phyloP scores from a whole-genome alignment of 2,329 filamentous ascomycete species.

The Colletotrichum sp. region DNA sequence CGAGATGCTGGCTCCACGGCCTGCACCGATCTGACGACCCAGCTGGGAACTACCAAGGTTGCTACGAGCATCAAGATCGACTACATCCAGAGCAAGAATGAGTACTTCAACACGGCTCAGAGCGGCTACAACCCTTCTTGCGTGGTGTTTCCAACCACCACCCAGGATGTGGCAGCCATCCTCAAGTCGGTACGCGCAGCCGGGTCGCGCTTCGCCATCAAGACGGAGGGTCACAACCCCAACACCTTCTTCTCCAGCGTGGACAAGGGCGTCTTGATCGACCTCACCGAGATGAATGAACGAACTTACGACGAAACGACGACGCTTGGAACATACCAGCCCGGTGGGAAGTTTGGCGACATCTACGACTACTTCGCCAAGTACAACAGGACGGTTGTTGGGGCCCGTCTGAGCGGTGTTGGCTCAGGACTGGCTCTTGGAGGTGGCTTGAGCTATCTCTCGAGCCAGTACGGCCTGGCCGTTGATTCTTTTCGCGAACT shows the following conservation, averaged over 20 bases:
- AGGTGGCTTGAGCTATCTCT: neutral
- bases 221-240: neutral
- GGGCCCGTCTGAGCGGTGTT: neutral
- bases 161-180: neutral
- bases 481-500: neutral
- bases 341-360: neutral
- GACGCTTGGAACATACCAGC: neutral
- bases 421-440: neutral
- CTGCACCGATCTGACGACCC: neutral
- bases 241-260: neutral
- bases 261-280: neutral
- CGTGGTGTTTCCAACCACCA: neutral
- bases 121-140: neutral
- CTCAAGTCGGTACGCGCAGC: neutral
- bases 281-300: neutral
- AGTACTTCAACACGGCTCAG: neutral
- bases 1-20: neutral
- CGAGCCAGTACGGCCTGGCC: neutral
- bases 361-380: neutral
- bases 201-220: neutral
- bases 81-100: neutral
- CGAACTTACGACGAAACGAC: neutral
- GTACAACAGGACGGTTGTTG: neutral
- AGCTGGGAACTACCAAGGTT: neutral
- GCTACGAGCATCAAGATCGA: neutral